These are phyloP conservation scores for Starmerella roubikii DNA, from an alignment of 805 yeast genomes.

Conservation along the genomic window DNA sequence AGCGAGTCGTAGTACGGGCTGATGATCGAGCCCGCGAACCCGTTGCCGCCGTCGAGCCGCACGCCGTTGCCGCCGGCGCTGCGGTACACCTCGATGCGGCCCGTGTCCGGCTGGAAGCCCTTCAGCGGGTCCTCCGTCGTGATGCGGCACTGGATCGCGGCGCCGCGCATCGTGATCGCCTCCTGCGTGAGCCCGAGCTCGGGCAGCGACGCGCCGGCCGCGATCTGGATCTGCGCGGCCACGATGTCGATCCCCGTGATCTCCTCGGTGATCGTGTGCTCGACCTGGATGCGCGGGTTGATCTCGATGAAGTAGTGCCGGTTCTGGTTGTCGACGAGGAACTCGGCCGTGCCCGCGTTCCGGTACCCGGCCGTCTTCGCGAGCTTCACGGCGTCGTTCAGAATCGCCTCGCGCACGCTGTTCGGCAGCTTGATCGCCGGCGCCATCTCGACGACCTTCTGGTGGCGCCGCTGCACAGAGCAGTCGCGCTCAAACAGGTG, in stretches of 20 bases:
- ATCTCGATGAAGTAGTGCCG: constrained; percentile 96
- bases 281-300: constrained; percentile 96
- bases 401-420: constrained; percentile 76
- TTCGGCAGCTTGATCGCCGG: constrained; percentile 86
- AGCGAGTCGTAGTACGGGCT: constrained; percentile 96
- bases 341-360: constrained; percentile 98
- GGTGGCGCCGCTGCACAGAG: constrained; percentile 99
- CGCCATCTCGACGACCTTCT: constrained; percentile 95
- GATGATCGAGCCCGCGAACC: constrained; percentile 91
- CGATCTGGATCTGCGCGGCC: constrained; percentile 97
- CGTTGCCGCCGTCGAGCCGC: constrained; percentile 96
- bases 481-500: constrained; percentile 97
- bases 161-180: constrained; percentile 88
- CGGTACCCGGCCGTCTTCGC: constrained; percentile 81
- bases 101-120: constrained; percentile 97
- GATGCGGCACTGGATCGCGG: constrained; percentile 97
- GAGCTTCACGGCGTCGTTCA: constrained; percentile 86
- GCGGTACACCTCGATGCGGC: constrained; percentile 93
- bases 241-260: constrained; percentile 96
- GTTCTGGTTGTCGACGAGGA: constrained; percentile 81
- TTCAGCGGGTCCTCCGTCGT: constrained; percentile 96
- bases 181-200: constrained; percentile 91
- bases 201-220: constrained; percentile 90
- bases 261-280: constrained; percentile 97
- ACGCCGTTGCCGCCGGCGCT: constrained; percentile 99